A percentile compares a stretch with the other conserved stretches of the same genome.
phyloP scores from a whole-genome alignment of 768 basidiomycete species.

The Psilocybe subaeruginosa region DNA sequence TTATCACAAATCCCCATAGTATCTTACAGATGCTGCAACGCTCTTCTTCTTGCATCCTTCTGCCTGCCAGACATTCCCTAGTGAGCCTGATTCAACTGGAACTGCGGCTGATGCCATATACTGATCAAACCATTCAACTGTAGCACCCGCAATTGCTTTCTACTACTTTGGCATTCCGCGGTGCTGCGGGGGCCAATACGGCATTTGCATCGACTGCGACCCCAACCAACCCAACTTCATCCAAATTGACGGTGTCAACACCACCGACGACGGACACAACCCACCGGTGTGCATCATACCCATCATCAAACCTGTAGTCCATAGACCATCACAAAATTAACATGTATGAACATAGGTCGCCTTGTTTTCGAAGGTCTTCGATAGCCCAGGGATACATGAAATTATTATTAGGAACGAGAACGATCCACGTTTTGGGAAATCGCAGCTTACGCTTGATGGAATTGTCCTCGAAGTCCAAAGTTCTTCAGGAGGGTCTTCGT shows the following conservation, averaged over 20 bases:
- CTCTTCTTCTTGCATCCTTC: neutral
- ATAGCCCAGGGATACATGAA: conserved; percentile 25
- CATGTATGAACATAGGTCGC: conserved; percentile 18
- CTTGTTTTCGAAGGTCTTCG: conserved; percentile 25
- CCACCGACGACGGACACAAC: conserved; percentile 28
- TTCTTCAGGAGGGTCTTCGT: neutral
- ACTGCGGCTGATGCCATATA: neutral
- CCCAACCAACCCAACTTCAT: conserved; percentile 25
- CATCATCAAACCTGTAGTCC: neutral
- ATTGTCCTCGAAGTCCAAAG: conserved; percentile 24
- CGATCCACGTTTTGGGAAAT: conserved; percentile 27
- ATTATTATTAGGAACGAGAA: conserved; percentile 31
- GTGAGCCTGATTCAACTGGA: conserved; percentile 5
- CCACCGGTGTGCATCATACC: conserved; percentile 27
- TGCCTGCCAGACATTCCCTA: conserved; percentile 12
- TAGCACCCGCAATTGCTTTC: conserved; percentile 30
- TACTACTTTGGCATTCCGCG: conserved; percentile 32
- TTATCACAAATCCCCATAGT: neutral
- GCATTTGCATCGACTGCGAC: conserved; percentile 36
- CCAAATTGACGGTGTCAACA: conserved; percentile 30
- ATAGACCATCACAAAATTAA: neutral
- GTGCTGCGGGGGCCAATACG: conserved; percentile 29
- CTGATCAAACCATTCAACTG: neutral
- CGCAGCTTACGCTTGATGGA: conserved; percentile 31
- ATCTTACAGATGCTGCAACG: neutral